Evolutionary conservation across 495 filamentous ascomycete genomes (phyloP), one percentile per base, ranked within the genome.

Genomic region (Peziza echinospora): DNA sequence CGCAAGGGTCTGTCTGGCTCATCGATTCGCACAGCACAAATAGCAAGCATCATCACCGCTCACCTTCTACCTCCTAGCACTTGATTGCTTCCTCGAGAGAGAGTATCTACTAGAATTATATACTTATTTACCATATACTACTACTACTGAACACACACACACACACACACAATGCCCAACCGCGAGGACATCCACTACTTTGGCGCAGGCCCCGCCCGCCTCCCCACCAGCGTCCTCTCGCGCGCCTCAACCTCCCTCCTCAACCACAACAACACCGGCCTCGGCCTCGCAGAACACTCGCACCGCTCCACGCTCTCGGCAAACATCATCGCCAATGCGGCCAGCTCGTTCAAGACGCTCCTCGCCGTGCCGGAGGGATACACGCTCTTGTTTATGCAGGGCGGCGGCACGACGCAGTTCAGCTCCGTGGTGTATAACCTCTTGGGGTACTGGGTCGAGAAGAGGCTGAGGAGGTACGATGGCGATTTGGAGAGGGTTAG

Each of bases 251-350:
- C 73, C 56, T 76, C 81, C 11, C 77, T 93, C 34, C 63, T 87
- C 47, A 82, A 96, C 67, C 89, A 77, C 67, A 69, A 91, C 21
- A 68, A 75, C 60, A 81, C 73, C 47, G 85, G 86, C 40, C 65
- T 93, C 48, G 81, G 77, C 50, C 67, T 86, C 40, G 79, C 79
- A 49, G 85, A 93, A 61, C 82, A 91, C 62, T 86, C 79, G 19
- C 87, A 96, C 62, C 84, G 86, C 45, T 84, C 80, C n/a, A 64
- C 72, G 28, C 69, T 80, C 41, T 84, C 86, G 13, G 70, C 65
- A 45, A 69, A 75, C 21, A 78, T 85, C 23, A 34, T 62, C 24
- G 50, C 48, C 17, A 44, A 44, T 42, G 55, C 60, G 2, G 45
- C 49, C 24, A 26, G 53, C 24, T 47, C 51, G 23, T 45, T 59